These are phyloP conservation scores for Neopestalotiopsis rosae DNA, from an alignment of 2,329 filamentous ascomycete genomes.

Conservation along the genomic window DNA sequence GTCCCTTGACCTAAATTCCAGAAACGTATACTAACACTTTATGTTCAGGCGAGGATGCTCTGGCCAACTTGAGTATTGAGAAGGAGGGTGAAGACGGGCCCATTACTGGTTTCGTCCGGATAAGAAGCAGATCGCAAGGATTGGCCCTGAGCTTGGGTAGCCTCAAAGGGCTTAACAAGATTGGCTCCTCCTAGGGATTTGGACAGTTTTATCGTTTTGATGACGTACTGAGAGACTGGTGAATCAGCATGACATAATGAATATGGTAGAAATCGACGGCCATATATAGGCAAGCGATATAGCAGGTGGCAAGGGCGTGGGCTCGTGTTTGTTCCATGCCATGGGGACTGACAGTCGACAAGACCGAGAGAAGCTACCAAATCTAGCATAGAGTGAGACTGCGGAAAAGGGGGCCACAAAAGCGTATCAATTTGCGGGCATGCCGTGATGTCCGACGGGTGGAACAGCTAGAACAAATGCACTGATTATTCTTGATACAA, in stretches of 20 bases:
- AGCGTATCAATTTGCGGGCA: conserved; percentile 12
- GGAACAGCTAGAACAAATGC: conserved; percentile 8
- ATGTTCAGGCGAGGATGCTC: conserved; percentile 85
- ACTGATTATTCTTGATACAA: conserved; percentile 4
- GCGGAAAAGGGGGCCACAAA: conserved; percentile 14
- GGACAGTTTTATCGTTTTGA: neutral
- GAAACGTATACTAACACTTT: neutral
- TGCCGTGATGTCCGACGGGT: neutral
- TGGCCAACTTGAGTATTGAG: conserved; percentile 97
- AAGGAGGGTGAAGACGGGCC: conserved; percentile 95
- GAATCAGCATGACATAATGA: conserved; percentile 12
- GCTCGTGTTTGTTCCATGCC: neutral
- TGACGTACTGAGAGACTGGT: neutral
- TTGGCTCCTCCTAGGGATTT: conserved; percentile 43
- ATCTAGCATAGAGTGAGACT: conserved; percentile 7
- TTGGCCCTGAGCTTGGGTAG: conserved; percentile 92
- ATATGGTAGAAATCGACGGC: conserved; percentile 8
- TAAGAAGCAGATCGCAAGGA: conserved; percentile 95
- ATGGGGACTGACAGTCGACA: neutral
- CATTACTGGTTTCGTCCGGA: conserved; percentile 96
- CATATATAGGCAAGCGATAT: conserved; percentile 9
- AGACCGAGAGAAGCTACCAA: neutral
- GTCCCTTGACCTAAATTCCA: neutral
- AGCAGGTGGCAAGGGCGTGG: neutral
- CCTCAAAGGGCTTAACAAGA: conserved; percentile 92